Conservation (phyloP, 2,329 filamentous ascomycete genomes). For the Aspergillus felis region DNA sequence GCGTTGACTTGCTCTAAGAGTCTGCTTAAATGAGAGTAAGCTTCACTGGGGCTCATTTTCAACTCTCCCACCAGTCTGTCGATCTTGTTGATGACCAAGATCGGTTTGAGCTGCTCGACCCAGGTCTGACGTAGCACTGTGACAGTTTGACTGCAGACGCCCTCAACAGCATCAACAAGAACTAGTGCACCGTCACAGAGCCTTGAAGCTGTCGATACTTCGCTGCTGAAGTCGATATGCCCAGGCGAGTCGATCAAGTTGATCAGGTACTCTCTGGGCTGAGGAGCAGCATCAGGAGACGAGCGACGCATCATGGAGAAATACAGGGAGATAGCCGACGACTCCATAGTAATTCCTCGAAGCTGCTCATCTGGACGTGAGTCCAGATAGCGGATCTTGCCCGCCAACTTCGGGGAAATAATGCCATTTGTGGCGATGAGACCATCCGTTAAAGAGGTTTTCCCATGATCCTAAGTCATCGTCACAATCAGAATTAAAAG, state of each 20-base stretch:
- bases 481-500: constrained; percentile 5
- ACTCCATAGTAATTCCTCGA: constrained; percentile 99
- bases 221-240: constrained; percentile 97
- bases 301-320: constrained; percentile 84
- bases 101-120: constrained; percentile 90
- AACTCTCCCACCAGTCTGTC: constrained; percentile 90
- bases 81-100: constrained; percentile 98
- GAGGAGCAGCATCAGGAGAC: constrained; percentile 62
- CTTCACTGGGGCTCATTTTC: constrained; percentile 86
- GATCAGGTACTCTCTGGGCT: constrained; percentile 85
- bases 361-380: constrained; percentile 93
- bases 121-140: constrained; percentile 93
- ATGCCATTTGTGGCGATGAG: constrained; percentile 98
- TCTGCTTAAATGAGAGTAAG: constrained; percentile 83
- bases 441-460: constrained; percentile 93
- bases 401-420: constrained; percentile 94
- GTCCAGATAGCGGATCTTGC: constrained; percentile 96
- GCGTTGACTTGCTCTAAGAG: constrained; percentile 95
- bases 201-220: constrained; percentile 92
- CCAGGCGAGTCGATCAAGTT: constrained; percentile 97
- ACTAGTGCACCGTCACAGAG: constrained; percentile 93
- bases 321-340: constrained; percentile 92
- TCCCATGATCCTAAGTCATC: constrained; percentile 75
- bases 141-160: constrained; percentile 97
- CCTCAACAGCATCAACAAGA: constrained; percentile 92